Evolutionary conservation across 163 green algal species (phyloP).

Genomic region (Trebouxiophyceae sp.): DNA sequence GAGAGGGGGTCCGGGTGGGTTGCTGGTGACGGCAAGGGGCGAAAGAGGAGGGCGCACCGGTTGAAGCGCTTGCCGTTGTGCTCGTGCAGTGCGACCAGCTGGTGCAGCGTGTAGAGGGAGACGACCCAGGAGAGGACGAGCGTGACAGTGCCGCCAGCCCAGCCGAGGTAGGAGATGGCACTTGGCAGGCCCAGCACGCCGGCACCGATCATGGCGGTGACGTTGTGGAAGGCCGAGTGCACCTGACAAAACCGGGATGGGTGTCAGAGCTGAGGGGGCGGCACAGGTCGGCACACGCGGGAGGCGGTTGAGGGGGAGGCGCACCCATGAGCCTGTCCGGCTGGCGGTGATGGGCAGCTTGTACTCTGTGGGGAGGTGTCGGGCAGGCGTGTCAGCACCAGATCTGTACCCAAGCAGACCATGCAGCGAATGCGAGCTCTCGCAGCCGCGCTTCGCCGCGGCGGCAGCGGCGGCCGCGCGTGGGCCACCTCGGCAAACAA

Average conservation of each 20-base stretch:
- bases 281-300: not conserved
- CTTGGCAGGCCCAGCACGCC: slow-evolving; percentile 38
- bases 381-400: not conserved
- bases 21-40: too few relatives aligned
- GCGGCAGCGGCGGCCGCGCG: too few relatives aligned
- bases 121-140: slow-evolving; percentile 19
- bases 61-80: slow-evolving; percentile 21
- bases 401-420: slow-evolving; percentile 1
- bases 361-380: not conserved
- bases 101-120: slow-evolving; percentile 18
- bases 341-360: not conserved
- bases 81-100: slow-evolving; percentile 24
- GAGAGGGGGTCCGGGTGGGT: too few relatives aligned
- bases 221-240: not conserved
- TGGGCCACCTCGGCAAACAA: too few relatives aligned
- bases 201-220: slow-evolving; percentile 11
- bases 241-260: not conserved
- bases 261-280: not conserved
- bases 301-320: not conserved
- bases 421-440: too few relatives aligned
- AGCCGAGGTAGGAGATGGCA: slow-evolving; percentile 37
- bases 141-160: slow-evolving; percentile 25
- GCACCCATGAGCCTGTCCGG: not conserved
- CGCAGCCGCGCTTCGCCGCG: too few relatives aligned
- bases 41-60: too few relatives aligned